Evolutionary conservation across 257 asterid genomes (phyloP).

Genomic region (Leptodermis oblonga): DNA sequence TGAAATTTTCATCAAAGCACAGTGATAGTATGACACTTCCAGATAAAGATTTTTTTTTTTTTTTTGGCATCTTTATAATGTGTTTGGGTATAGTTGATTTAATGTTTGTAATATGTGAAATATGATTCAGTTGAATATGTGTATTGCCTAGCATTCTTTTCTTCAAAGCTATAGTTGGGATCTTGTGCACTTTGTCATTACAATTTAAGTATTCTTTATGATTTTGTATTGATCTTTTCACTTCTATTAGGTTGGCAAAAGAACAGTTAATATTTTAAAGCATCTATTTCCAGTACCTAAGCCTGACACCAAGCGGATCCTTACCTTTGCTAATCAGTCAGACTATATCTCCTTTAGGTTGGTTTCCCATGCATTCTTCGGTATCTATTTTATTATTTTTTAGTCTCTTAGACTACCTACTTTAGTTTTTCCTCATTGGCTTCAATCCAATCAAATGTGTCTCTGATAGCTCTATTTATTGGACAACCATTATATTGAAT

Average conservation of each 20-base stretch:
- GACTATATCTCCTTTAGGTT: conserved; percentile 93
- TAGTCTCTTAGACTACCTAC: not conserved
- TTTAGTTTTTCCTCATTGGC: not conserved
- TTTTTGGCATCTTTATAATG: not conserved
- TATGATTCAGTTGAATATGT: not conserved
- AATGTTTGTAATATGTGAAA: not conserved
- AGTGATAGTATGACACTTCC: not conserved
- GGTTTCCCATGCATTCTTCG: conserved; percentile 1
- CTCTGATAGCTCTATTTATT: not conserved
- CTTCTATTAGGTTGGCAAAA: conserved; percentile 69
- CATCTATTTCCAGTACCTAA: conserved; percentile 93
- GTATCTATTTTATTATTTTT: not conserved
- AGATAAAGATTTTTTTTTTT: not conserved
- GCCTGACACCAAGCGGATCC: conserved; percentile 77
- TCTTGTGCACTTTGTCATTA: not conserved
- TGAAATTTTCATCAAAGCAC: not conserved
- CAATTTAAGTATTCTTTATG: not conserved
- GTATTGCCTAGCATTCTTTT: not conserved
- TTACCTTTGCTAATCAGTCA: conserved; percentile 74
- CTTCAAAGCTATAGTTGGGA: not conserved
- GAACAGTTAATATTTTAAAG: conserved; percentile 81
- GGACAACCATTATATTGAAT: conserved; percentile 8
- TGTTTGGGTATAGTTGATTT: not conserved
- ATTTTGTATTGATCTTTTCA: conserved; percentile 15
- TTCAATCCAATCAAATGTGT: not conserved